These are phyloP conservation scores for Clonostachys chloroleuca DNA, from an alignment of 2,329 filamentous ascomycete species.

Conservation along the genomic window DNA sequence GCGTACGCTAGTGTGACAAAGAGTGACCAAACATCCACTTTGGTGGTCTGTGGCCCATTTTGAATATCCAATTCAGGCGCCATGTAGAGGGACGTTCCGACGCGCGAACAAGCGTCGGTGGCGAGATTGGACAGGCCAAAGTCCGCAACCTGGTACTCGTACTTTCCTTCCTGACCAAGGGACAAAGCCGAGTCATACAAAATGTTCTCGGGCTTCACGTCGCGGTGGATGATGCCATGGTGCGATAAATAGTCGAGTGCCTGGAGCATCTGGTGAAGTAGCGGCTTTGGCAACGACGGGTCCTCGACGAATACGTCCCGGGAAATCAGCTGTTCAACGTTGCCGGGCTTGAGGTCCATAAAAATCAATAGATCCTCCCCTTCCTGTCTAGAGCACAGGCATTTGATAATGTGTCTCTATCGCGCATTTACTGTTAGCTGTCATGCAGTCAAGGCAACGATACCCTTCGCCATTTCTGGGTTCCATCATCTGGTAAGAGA, in stretches of 20 bases:
- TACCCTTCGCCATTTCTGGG: too few species aligned
- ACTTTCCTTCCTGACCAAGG: neutral
- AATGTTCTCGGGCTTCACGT: constrained; percentile 11
- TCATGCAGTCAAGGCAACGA: too few species aligned
- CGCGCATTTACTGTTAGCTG: too few species aligned
- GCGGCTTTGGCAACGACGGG: neutral
- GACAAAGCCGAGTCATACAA: constrained; percentile 2
- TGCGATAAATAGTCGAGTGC: constrained; percentile 11
- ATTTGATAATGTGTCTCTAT: neutral
- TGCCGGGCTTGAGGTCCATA: neutral
- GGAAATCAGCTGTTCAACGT: neutral
- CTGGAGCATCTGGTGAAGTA: constrained; percentile 9
- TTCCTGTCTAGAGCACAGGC: neutral
- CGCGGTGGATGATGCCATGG: constrained; percentile 4
- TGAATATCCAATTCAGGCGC: constrained; percentile 1
- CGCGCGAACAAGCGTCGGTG: neutral
- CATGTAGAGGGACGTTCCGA: constrained; percentile 3
- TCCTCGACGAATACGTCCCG: neutral
- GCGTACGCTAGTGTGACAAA: constrained; percentile 5
- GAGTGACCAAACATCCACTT: constrained; percentile 9
- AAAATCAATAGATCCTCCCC: neutral
- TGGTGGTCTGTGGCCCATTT: constrained; percentile 1
- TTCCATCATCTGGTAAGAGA: neutral
- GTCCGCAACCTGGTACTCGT: constrained; percentile 10
- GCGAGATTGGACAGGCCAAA: constrained; percentile 6